These are phyloP conservation scores for Phytophthora pseudosyringae DNA, from an alignment of 352 stramenopile genomes.

Conservation along the genomic window DNA sequence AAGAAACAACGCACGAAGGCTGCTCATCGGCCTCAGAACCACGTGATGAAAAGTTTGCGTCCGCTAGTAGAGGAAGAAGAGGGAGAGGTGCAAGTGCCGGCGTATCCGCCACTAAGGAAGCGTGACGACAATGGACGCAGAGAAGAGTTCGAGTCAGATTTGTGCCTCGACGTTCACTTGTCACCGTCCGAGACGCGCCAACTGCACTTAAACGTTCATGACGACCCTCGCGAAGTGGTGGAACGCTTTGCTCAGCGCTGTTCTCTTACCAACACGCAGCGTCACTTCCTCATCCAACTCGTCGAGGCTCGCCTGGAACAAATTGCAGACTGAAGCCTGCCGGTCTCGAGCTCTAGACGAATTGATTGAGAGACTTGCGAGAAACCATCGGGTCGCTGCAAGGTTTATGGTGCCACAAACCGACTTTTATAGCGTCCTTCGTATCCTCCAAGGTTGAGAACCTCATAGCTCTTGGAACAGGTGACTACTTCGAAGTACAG, in stretches of 20 bases:
- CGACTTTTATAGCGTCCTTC: too few species aligned
- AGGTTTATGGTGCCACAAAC: too few species aligned
- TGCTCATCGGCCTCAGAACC: slow-evolving; percentile 12
- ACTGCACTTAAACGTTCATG: slow-evolving; percentile 38
- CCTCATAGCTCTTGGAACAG: too few species aligned
- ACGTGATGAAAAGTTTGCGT: slow-evolving; percentile 31
- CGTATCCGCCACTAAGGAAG: not conserved
- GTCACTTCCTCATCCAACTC: slow-evolving; percentile 36
- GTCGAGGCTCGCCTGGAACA: slow-evolving; percentile 53
- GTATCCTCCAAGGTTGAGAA: too few species aligned
- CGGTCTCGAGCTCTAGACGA: too few species aligned
- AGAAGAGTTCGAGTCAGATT: slow-evolving; percentile 30
- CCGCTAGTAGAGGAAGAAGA: slow-evolving; percentile 6
- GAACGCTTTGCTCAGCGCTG: slow-evolving; percentile 38
- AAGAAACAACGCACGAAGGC: slow-evolving; percentile 19
- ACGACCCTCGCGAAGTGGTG: slow-evolving; percentile 39
- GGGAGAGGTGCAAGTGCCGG: not conserved
- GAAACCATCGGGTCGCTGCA: too few species aligned
- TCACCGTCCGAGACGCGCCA: slow-evolving; percentile 49
- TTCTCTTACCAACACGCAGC: slow-evolving; percentile 36
- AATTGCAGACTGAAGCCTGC: slow-evolving; percentile 52
- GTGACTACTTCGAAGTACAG: too few species aligned
- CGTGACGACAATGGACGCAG: not conserved
- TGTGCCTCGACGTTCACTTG: slow-evolving; percentile 51
- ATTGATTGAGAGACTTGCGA: too few species aligned